Base-by-base conservation (phyloP, 352 stramenopile genomes). In the Globisporangium middletonii region DNA sequence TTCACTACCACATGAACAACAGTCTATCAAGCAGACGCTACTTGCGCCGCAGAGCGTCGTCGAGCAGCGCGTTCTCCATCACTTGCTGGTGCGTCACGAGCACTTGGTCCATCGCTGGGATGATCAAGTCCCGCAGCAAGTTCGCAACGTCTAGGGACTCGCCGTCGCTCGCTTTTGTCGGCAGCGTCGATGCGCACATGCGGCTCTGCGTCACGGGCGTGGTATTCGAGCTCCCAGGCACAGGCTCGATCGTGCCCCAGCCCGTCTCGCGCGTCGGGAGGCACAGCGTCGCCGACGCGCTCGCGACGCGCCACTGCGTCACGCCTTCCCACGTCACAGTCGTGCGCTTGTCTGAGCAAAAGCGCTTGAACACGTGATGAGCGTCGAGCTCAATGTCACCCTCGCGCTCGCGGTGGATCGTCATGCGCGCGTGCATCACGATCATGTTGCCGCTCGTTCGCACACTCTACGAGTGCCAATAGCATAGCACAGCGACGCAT, bases 41-140 rank as follows among this genome's bases (percentile, higher is more conserved):
- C 33, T 52, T 59, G 9, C 37, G 49, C 13, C 44, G 49, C 35
- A 62, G 47, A 4, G 27, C 55, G 18, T 55, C 47, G 28, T 62
- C 56, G 7, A 62, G 37, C 11, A 62, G 48, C 26, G 49, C 49
- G 28, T 62, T 62, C 56, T 62, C 56, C 13, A 62, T 43, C 0
- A 62, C 27, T 19, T 62, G 56, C 38, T 54, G 37, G 1, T 62
- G 56, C 0, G 47, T 19, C 11, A 50, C 27, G 16, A 62, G n/a
- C 18, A 62, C 18, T 33, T 62, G 47, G 27, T 62, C 47, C 37
- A 55, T 26, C 7, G 37, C 46, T 43, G 56, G 56, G 48, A 55
- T 55, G 12, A 62, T 55, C 18, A 62, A 42, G 27, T 62, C 48
- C 15, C 23, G 56, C 38, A 62, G 48, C 56, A 62, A 26, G 13